These are phyloP conservation scores for Cyberlindnera mississippiensis DNA, from an alignment of 805 yeast genomes.

Conservation along the genomic window DNA sequence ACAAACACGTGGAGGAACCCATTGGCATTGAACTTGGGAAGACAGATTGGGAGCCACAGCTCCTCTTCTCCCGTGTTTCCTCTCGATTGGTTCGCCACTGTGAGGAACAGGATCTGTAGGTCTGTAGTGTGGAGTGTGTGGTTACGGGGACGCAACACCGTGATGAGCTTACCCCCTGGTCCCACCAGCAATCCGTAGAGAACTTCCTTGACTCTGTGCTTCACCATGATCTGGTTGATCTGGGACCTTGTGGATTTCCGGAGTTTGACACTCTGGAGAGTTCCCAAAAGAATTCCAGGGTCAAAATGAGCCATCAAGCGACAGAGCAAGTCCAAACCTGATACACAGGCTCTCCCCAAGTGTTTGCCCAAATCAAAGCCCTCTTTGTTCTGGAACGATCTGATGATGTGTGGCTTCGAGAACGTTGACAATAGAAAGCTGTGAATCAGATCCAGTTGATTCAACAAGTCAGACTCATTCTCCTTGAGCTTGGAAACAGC, in stretches of 20 bases:
- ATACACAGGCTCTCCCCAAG: slow-evolving; percentile 69
- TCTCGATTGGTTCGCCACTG: slow-evolving; percentile 49
- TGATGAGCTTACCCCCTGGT: slow-evolving; percentile 59
- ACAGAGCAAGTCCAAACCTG: slow-evolving; percentile 64
- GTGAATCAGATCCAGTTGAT: slow-evolving; percentile 70
- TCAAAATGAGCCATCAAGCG: slow-evolving; percentile 47
- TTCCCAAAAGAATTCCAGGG: slow-evolving; percentile 60
- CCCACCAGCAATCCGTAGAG: slow-evolving; percentile 74
- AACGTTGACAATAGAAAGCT: slow-evolving; percentile 77
- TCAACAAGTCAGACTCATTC: slow-evolving; percentile 43
- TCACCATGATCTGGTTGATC: slow-evolving; percentile 51
- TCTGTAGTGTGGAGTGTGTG: slow-evolving; percentile 84
- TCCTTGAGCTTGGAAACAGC: slow-evolving; percentile 62
- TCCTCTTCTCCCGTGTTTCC: slow-evolving; percentile 48
- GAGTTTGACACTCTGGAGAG: slow-evolving; percentile 60
- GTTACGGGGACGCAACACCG: slow-evolving; percentile 68
- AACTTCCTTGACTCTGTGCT: slow-evolving; percentile 47
- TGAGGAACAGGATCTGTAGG: slow-evolving; percentile 65
- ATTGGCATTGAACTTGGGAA: slow-evolving; percentile 82
- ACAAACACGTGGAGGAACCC: slow-evolving; percentile 87
- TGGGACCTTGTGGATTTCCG: slow-evolving; percentile 52
- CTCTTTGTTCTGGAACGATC: slow-evolving; percentile 64
- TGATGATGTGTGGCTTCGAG: slow-evolving; percentile 71
- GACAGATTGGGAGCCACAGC: slow-evolving; percentile 90
- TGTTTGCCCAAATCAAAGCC: slow-evolving; percentile 79